Conservation (phyloP, 169 alveolate species). For the Perkinsus olseni region DNA sequence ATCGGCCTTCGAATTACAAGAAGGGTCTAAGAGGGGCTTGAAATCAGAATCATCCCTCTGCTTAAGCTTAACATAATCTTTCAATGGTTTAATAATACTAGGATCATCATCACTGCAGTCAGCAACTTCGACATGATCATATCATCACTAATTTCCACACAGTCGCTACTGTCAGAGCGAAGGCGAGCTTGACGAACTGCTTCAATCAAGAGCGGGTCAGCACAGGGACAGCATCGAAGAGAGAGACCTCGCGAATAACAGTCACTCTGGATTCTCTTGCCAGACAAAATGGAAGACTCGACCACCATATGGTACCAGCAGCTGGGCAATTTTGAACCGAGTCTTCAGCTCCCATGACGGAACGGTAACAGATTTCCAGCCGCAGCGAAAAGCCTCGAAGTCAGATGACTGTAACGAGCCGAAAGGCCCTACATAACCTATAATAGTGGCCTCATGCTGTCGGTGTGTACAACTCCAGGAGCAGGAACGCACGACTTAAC, state of each 20-base stretch:
- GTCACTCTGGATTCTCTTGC: neutral
- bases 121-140: neutral
- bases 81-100: neutral
- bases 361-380: neutral
- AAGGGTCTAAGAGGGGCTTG: neutral
- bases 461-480: neutral
- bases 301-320: neutral
- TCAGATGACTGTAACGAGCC: neutral
- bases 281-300: neutral
- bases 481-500: neutral
- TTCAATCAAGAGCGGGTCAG: neutral
- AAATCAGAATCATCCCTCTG: neutral
- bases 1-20: neutral
- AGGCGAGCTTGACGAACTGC: neutral
- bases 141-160: neutral
- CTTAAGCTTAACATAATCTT: neutral
- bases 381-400: neutral
- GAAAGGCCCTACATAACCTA: neutral
- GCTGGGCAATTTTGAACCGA: neutral
- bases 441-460: neutral
- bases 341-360: neutral
- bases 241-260: neutral
- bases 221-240: neutral
- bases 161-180: neutral
- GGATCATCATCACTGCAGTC: neutral